These are phyloP conservation scores for Pythium sp. DNA, from an alignment of 352 stramenopile species.

Conservation along the genomic window DNA sequence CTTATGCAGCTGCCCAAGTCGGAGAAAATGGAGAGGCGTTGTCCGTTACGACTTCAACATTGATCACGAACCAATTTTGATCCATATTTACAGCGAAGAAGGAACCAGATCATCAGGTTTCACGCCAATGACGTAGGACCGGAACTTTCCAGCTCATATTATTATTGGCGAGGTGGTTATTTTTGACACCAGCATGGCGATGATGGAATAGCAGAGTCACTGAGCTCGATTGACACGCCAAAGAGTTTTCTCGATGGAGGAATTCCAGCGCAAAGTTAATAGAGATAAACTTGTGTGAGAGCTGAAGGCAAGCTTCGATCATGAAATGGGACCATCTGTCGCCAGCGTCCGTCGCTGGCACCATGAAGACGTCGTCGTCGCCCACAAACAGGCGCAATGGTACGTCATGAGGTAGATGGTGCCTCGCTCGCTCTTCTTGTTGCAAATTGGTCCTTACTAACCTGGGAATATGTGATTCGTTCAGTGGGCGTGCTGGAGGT, in stretches of 20 bases:
- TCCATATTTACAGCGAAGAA: background rate
- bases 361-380: slow-evolving; percentile 14
- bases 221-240: background rate
- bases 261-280: background rate
- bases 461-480: background rate
- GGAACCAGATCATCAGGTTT: background rate
- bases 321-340: slow-evolving; percentile 32
- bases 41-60: slow-evolving; percentile 3
- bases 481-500: slow-evolving; percentile 59
- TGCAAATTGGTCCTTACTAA: background rate
- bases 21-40: background rate
- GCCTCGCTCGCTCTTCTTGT: background rate
- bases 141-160: background rate
- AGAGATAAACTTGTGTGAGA: background rate
- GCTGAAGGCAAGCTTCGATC: background rate
- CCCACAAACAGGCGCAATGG: slow-evolving; percentile 53
- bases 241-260: background rate
- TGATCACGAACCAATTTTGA: background rate
- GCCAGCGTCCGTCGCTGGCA: slow-evolving; percentile 7
- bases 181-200: background rate
- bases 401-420: slow-evolving; percentile 9
- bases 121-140: background rate
- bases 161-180: background rate
- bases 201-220: background rate
- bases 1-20: background rate